Evolutionary conservation across 2,329 filamentous ascomycete genomes (phyloP).

Genomic region (Allantophomopsis lycopodina): DNA sequence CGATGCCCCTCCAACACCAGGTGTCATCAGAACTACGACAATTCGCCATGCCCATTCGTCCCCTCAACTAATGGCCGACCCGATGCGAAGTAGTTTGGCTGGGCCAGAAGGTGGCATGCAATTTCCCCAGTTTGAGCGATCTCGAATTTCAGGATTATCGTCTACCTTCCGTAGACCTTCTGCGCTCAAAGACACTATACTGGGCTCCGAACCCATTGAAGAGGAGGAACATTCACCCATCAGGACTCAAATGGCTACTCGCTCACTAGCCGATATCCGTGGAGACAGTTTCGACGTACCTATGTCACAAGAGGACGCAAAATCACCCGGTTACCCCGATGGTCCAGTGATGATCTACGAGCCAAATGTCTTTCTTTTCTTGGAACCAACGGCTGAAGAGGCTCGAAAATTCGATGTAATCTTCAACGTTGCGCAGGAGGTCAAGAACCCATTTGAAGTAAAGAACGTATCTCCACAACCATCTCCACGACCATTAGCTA

Average conservation of each 20-base stretch:
- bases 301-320: slow-evolving; percentile 66
- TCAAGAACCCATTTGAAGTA: slow-evolving; percentile 56
- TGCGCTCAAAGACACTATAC: slow-evolving; percentile 9
- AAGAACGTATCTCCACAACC: slow-evolving; percentile 12
- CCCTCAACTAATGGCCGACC: slow-evolving; percentile 1
- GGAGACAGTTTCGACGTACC: slow-evolving; percentile 51
- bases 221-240: slow-evolving; percentile 35
- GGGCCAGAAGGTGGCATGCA: slow-evolving; percentile 41
- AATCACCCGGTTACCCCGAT: slow-evolving; percentile 70
- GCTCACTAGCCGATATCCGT: slow-evolving; percentile 34
- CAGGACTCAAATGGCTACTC: slow-evolving; percentile 45
- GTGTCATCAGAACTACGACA: neutral
- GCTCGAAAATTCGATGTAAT: slow-evolving; percentile 69
- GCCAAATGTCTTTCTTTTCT: slow-evolving; percentile 64
- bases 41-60: slow-evolving; percentile 2
- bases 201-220: slow-evolving; percentile 8
- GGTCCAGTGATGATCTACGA: slow-evolving; percentile 74
- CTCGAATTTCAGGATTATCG: slow-evolving; percentile 44
- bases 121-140: slow-evolving; percentile 28
- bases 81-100: neutral
- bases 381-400: slow-evolving; percentile 68
- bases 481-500: slow-evolving; percentile 8
- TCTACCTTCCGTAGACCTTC: slow-evolving; percentile 7
- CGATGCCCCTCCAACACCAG: slow-evolving; percentile 9
- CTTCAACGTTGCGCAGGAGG: slow-evolving; percentile 74